These are phyloP conservation scores for Aspergillus luchuensis DNA, from an alignment of 2,329 filamentous ascomycete species.

Conservation along the genomic window DNA sequence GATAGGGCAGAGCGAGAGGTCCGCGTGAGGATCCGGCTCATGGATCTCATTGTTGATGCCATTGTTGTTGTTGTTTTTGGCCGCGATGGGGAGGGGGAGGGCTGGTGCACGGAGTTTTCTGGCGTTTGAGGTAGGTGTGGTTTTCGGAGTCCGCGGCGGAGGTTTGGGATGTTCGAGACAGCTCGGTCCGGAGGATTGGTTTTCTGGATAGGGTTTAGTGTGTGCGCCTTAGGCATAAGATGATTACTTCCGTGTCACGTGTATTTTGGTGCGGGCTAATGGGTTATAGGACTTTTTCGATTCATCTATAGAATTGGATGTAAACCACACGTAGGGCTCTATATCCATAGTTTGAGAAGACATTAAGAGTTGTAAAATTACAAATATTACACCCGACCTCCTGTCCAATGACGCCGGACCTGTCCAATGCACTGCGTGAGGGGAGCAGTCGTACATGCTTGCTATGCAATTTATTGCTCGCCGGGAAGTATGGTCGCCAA, in stretches of 20 bases:
- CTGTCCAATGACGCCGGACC: constrained; percentile 14
- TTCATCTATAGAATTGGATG: background rate
- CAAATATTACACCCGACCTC: constrained; percentile 21
- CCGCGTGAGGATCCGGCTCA: constrained; percentile 19
- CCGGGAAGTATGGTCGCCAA: background rate
- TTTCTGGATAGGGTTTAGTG: constrained; percentile 21
- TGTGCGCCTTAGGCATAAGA: constrained; percentile 11
- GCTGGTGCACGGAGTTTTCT: constrained; percentile 12
- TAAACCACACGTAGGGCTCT: background rate
- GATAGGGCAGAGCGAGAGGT: constrained; percentile 15
- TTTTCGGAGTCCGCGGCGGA: constrained; percentile 2
- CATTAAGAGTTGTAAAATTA: constrained; percentile 24
- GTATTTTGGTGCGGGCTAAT: background rate
- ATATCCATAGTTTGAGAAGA: background rate
- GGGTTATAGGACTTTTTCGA: background rate
- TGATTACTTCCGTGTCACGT: constrained; percentile 10
- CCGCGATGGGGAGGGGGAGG: background rate
- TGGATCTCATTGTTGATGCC: constrained; percentile 30
- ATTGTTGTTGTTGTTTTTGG: constrained; percentile 18
- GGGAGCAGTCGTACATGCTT: background rate
- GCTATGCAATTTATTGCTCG: background rate
- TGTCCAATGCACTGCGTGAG: constrained; percentile 1
- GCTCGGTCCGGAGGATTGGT: constrained; percentile 15
- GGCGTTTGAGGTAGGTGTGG: background rate
- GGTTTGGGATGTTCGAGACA: constrained; percentile 13